Base-by-base conservation (phyloP, 129 eudicot species). In the Glebionis coronaria region DNA sequence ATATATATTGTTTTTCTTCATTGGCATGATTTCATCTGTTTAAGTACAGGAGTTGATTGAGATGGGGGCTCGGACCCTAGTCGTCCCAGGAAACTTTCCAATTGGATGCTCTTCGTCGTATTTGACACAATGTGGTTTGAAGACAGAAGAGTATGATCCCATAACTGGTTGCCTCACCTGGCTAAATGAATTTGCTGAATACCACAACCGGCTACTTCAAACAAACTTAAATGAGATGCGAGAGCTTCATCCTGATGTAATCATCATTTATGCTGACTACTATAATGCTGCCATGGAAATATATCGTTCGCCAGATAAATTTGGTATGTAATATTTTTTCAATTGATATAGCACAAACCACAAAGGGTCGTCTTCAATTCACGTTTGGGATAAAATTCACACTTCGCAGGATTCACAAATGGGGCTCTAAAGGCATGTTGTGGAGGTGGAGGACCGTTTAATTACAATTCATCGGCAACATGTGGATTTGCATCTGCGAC, bases 351-450 rank as follows among this genome's bases (percentile, higher is more conserved):
- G 5, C 1, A 35, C n/a, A 7, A 1, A 35, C n/a, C n/a, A n/a
- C n/a, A n/a, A n/a, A n/a, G n/a, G n/a, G n/a, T n/a, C n/a, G 40
- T 35, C 40, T n/a, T n/a, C 6, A 0, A 35, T 9, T 6, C 40
- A 6, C 6, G n/a, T 5, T 35, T 7, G 9, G 1, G 40, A 35
- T 35, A 20, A 65, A 23, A 10, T 47, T 47, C 9, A 5, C 8
- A 49, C 59, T 31, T 6, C 13, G 28, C 0, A 61, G 80, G 75
- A 42, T 68, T 69, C 56, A 52, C 25, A 27, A 76, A 68, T 20
- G 79, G 73, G 6, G 79, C 73, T 46, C 21, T 76, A 0, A 76
- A 55, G 25, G 71, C 80, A 2, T 76, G 80, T 40, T 76, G 80
- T 29, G 71, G 76, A 25, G 80, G 70, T 69, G 71, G 76, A 44